Conservation (phyloP, 805 yeast genomes). For the Clavispora phyllophila region DNA sequence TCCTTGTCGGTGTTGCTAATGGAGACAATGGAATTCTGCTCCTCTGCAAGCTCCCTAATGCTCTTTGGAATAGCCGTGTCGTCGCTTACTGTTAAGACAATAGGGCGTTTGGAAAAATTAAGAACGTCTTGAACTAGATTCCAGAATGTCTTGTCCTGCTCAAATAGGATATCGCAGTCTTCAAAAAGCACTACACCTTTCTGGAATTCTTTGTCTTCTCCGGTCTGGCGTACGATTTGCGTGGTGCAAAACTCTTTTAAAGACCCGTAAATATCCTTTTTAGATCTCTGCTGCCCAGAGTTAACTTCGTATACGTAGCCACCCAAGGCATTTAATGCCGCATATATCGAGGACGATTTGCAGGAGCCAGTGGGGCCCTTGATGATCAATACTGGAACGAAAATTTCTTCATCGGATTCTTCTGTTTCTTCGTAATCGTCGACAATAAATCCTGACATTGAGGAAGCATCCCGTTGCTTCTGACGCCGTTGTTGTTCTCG, state of each 20-base stretch:
- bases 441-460: slow-evolving; percentile 36
- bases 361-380: slow-evolving; percentile 74
- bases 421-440: slow-evolving; percentile 22
- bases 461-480: slow-evolving; percentile 13
- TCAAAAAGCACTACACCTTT: slow-evolving; percentile 74
- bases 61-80: slow-evolving; percentile 42
- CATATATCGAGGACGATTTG: slow-evolving; percentile 68
- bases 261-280: slow-evolving; percentile 59
- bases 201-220: slow-evolving; percentile 31
- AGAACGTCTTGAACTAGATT: slow-evolving; percentile 57
- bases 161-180: slow-evolving; percentile 79
- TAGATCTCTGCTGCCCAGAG: slow-evolving; percentile 65
- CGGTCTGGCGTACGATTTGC: slow-evolving; percentile 59
- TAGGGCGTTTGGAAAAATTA: slow-evolving; percentile 60
- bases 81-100: slow-evolving; percentile 61
- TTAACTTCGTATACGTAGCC: slow-evolving; percentile 82
- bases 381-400: slow-evolving; percentile 60
- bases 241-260: slow-evolving; percentile 81
- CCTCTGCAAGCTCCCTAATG: slow-evolving; percentile 41
- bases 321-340: slow-evolving; percentile 54
- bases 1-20: slow-evolving; percentile 19
- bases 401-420: slow-evolving; percentile 33
- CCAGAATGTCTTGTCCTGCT: slow-evolving; percentile 81
- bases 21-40: slow-evolving; percentile 36
- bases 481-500: slow-evolving; percentile 20